Base-by-base conservation (phyloP, 768 basidiomycete species). In the Calocera cornea region DNA sequence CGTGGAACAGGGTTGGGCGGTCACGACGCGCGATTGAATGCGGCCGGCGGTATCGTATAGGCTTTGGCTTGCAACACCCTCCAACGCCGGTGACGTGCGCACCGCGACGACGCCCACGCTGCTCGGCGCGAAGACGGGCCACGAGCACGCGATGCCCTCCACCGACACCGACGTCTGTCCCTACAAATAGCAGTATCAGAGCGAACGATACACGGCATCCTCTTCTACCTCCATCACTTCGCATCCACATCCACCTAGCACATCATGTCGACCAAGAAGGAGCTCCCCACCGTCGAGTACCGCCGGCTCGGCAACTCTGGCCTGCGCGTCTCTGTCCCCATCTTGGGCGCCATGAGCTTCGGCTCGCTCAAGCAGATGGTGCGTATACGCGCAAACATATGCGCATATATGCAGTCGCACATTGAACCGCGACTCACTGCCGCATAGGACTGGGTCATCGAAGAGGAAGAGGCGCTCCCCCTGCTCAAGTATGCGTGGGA, bases 311-410 rank as follows among this genome's bases (percentile, higher is more conserved):
- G 65, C 41, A 66, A 66, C 11, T 41, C 40, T 19, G 65, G 65
- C 41, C 41, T 66, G n/a, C 65, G 65, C 17, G 41, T 66, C 31
- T 66, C 65, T 12, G 34, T 66, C 19, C 65, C 65, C 19, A 66
- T 66, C 36, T n/a, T 66, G 41, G 65, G 65, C 17, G 65, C 65
- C 33, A 66, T 66, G 65, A 66, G 65, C 41, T 66, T 66, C 31
- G 65, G 65, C 54, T 60, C 54, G 14, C 54, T 60, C 10, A 60
- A 60, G 54, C 54, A 60, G 54, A 60, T 60, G 54, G 54, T 60
- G 54, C 27, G 54, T 31, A 12, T 11, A 16, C 31, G n/a, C n/a
- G n/a, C n/a, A n/a, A n/a, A n/a, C n/a, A n/a, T n/a, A n/a, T n/a
- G n/a, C n/a, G n/a, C n/a, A n/a, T n/a, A n/a, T n/a, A n/a, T n/a